Conservation (phyloP, 352 stramenopile species). For the Phytophthora hybrid region DNA sequence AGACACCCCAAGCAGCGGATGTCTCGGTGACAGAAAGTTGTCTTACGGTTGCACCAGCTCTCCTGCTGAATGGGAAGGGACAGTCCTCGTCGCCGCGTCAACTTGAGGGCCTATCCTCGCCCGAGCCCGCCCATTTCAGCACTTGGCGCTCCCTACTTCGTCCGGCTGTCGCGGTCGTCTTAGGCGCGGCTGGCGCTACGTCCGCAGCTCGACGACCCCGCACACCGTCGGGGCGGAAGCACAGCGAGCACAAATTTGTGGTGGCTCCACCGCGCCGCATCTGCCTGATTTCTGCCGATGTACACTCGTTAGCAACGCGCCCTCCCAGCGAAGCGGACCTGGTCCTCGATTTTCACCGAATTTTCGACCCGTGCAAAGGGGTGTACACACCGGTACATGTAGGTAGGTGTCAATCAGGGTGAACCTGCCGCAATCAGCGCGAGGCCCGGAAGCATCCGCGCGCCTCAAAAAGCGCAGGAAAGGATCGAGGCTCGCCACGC, state of each 20-base stretch:
- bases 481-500: constrained; percentile 15
- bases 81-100: constrained; percentile 15
- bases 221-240: constrained; percentile 5
- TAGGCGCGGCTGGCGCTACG: constrained; percentile 1
- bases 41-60: constrained; percentile 18
- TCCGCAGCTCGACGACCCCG: not conserved
- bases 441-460: not conserved
- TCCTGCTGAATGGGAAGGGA: constrained; percentile 35
- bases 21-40: constrained; percentile 10
- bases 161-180: not conserved
- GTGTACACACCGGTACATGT: too few species aligned
- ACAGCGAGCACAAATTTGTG: constrained; percentile 14
- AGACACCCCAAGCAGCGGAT: constrained; percentile 15
- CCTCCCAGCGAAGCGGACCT: constrained; percentile 2
- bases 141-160: not conserved
- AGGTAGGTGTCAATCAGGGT: too few species aligned
- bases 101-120: constrained; percentile 15
- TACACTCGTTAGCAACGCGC: constrained; percentile 7
- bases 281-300: constrained; percentile 16
- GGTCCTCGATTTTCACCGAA: constrained; percentile 12
- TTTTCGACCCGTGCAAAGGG: constrained; percentile 22
- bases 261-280: constrained; percentile 17
- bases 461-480: not conserved
- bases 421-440: not conserved
- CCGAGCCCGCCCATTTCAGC: constrained; percentile 4